Base-by-base conservation (phyloP, 1,284 basidiomycete genomes). In the Rugosomyces carneus region DNA sequence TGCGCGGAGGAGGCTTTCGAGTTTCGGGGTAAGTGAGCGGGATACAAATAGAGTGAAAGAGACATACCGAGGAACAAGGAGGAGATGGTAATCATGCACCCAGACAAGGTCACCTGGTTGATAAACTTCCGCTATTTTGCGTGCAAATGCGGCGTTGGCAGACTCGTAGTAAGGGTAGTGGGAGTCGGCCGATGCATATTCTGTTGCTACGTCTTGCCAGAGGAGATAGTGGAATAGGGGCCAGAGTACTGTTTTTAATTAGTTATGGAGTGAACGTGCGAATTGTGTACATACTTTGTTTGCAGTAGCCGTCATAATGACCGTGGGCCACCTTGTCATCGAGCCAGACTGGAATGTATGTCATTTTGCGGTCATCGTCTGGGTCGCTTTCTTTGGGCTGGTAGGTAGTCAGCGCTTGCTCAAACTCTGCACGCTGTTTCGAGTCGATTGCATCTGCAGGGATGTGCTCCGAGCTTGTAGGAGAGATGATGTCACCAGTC, bases 191-290 rank as follows among this genome's bases (percentile, higher is more conserved):
- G 82, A 82, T 6, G 84, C 80, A 52, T 83, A 82, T 60, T 89
- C 86, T 23, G 81, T 82, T 0, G 85, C 83, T 46, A 89, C 92
- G 62, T 96, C 94, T 65, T 96, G 92, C 93, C 93, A 97, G 46
- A 97, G 84, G 48, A 99, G 79, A 64, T 99, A 99, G 71, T 99
- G 96, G 78, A 99, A 96, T 21, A 98, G 73, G 0, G 95, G 96
- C 95, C 95, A 99, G 42, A 99, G 81, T 29, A 87, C 89, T 91
- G 40, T 2, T 18, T 3, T 18, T 23, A 23, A n/a, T n/a, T n/a
- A n/a, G n/a, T n/a, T n/a, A n/a, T n/a, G n/a, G 10, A 26, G 27
- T 29, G 27, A 13, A 29, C 5, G 10, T 26, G 24, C 5, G 5
- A 10, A 26, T 26, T 5, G 24, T 26, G 24, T n/a, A 63, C 71